Evolutionary conservation across 805 yeast species (phyloP).

Genomic region (Candida pseudoglaebosa): DNA sequence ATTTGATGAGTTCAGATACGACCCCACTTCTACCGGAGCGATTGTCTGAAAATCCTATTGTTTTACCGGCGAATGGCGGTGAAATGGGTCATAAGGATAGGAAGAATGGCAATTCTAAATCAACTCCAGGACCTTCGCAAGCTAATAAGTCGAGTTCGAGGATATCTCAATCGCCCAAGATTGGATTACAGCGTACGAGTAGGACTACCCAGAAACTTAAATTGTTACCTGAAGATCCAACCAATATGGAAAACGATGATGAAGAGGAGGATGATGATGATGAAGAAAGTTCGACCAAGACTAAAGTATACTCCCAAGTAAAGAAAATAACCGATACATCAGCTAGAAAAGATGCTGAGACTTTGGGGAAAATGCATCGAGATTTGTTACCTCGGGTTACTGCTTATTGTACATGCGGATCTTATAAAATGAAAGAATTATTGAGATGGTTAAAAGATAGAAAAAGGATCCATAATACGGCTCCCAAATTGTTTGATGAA

Average conservation of each 20-base stretch:
- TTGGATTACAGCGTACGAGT: slow-evolving; percentile 72
- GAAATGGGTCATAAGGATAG: not conserved
- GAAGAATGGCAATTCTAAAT: not conserved
- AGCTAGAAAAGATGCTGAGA: slow-evolving; percentile 91
- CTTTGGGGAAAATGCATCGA: slow-evolving; percentile 81
- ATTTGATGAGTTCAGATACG: slow-evolving; percentile 7
- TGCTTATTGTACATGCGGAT: slow-evolving; percentile 93
- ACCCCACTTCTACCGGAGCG: slow-evolving; percentile 9
- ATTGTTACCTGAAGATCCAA: slow-evolving; percentile 50
- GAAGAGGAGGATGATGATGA: slow-evolving; percentile 29
- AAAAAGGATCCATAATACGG: slow-evolving; percentile 66
- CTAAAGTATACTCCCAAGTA: slow-evolving; percentile 74
- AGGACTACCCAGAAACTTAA: slow-evolving; percentile 72
- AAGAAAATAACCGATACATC: slow-evolving; percentile 79
- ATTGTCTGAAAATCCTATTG: slow-evolving; percentile 13
- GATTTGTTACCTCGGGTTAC: slow-evolving; percentile 88
- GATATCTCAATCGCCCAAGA: slow-evolving; percentile 39
- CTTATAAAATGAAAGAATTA: slow-evolving; percentile 84
- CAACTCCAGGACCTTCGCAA: slow-evolving; percentile 9
- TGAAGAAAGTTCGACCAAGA: slow-evolving; percentile 16
- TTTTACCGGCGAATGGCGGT: not conserved
- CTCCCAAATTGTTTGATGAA: slow-evolving; percentile 89
- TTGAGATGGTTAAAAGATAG: slow-evolving; percentile 81
- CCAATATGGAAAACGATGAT: slow-evolving; percentile 11
- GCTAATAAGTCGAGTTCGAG: slow-evolving; percentile 24